Conservation (phyloP, 2,329 filamentous ascomycete species). For the Phaeosphaeria sp. region DNA sequence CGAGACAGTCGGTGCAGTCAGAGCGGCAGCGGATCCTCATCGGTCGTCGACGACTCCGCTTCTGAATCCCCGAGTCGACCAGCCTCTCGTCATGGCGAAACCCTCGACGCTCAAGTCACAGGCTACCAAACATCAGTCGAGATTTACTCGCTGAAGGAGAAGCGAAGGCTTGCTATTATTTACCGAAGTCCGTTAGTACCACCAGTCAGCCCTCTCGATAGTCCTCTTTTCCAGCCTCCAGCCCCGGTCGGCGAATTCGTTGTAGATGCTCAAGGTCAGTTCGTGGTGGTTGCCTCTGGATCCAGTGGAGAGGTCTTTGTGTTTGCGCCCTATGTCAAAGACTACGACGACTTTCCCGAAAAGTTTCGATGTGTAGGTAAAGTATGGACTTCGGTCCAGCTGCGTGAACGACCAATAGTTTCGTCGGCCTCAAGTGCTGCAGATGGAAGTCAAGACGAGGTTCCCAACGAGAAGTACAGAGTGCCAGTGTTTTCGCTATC, state of each 20-base stretch:
- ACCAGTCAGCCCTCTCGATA: conserved; percentile 62
- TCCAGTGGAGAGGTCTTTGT: conserved; percentile 87
- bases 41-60: conserved; percentile 46
- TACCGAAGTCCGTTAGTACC: conserved; percentile 72
- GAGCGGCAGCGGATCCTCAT: conserved; percentile 44
- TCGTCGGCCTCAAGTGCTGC: conserved; percentile 45
- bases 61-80: conserved; percentile 47
- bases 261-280: conserved; percentile 75
- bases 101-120: conserved; percentile 52
- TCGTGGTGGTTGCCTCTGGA: conserved; percentile 78
- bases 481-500: conserved; percentile 73
- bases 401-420: conserved; percentile 41
- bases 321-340: conserved; percentile 55
- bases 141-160: conserved; percentile 83
- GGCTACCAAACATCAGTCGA: conserved; percentile 88
- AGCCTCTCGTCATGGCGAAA: conserved; percentile 36
- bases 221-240: conserved; percentile 72
- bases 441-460: conserved; percentile 45
- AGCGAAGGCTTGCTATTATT: conserved; percentile 73
- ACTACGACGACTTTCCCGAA: conserved; percentile 32
- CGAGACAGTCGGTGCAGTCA: conserved; percentile 52
- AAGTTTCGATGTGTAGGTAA: conserved; percentile 79
- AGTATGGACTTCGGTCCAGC: conserved; percentile 86
- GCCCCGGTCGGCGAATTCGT: conserved; percentile 75
- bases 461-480: conserved; percentile 52